Base-by-base conservation (phyloP, 371 early-diverging fungal genomes). In the Apophysomyces sp. region DNA sequence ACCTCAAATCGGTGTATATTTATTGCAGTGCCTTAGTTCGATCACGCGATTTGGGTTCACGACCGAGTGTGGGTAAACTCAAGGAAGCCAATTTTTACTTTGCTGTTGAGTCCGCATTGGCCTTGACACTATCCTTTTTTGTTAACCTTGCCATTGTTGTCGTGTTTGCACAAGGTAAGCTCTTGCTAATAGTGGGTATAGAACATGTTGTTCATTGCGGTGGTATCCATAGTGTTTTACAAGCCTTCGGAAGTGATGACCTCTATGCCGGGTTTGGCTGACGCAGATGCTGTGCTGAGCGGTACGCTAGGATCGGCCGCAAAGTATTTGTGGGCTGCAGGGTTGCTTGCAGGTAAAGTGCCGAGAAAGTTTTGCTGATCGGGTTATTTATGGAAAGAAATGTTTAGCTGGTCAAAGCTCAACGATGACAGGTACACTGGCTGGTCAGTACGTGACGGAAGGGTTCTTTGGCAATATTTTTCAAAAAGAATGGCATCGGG, bases 381-480 rank as follows among this genome's bases (percentile, higher is more conserved):
- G n/a, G n/a, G n/a, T n/a, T n/a, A n/a, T n/a, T n/a, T n/a, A n/a
- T n/a, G n/a, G 18, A 34, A 34, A 34, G 13, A 34, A n/a, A n/a
- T 1, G 18, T 13, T 16, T 15, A 66, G 86, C 87, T 29, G 91
- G 90, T 15, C 92, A 90, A 70, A 86, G 84, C 60, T 84, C 87
- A 7, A 89, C 90, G 12, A 86, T 91, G 84, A 86, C 92, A 5
- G 89, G 90, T 27, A 90, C 90, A 16, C 64, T 91, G 49, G 88
- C 89, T 29, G 90, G 92, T 3, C 90, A 90, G 64, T 87, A 84
- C 73, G 90, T 91, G 4, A 85, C 85, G 16, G 88, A 89, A 64
- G 90, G 90, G 0, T 90, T 89, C 67, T 83, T 81, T 73, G 83
- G 83, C 3, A 66, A 71, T 52, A 68, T 81, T 12, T 87, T 91